Conservation (phyloP, 805 yeast genomes). For the Candida stauntonica region DNA sequence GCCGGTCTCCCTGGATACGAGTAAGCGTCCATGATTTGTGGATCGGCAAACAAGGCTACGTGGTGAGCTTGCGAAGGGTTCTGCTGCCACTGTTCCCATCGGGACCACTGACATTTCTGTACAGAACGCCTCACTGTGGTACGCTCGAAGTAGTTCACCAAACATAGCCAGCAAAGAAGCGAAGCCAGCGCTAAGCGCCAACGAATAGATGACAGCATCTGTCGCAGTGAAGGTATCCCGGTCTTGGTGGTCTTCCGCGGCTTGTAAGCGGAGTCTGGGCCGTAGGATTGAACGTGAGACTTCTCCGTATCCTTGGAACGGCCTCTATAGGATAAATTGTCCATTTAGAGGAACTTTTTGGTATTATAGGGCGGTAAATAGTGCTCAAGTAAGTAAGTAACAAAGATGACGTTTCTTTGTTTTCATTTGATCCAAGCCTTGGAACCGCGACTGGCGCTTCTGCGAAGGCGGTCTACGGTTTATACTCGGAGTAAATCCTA, state of each 20-base stretch:
- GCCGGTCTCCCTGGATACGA: constrained; percentile 75
- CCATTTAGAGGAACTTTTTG: constrained; percentile 5
- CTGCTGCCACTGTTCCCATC: constrained; percentile 58
- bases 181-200: constrained; percentile 12
- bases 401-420: too few species aligned
- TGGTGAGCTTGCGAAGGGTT: constrained; percentile 37
- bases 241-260: constrained; percentile 10
- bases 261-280: constrained; percentile 9
- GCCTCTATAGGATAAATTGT: constrained; percentile 18
- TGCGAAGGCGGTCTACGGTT: too few species aligned
- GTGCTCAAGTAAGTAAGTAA: neutral
- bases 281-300: neutral
- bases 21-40: constrained; percentile 85
- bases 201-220: constrained; percentile 6
- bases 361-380: neutral
- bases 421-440: too few species aligned
- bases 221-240: constrained; percentile 1
- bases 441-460: too few species aligned
- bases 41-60: constrained; percentile 78
- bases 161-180: constrained; percentile 37
- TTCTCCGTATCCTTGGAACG: constrained; percentile 7
- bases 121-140: constrained; percentile 42
- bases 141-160: constrained; percentile 53
- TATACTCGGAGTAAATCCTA: too few species aligned
- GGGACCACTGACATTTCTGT: constrained; percentile 53